These are phyloP conservation scores for Calonectria pauciramosa DNA, from an alignment of 2,329 filamentous ascomycete genomes.

Conservation along the genomic window DNA sequence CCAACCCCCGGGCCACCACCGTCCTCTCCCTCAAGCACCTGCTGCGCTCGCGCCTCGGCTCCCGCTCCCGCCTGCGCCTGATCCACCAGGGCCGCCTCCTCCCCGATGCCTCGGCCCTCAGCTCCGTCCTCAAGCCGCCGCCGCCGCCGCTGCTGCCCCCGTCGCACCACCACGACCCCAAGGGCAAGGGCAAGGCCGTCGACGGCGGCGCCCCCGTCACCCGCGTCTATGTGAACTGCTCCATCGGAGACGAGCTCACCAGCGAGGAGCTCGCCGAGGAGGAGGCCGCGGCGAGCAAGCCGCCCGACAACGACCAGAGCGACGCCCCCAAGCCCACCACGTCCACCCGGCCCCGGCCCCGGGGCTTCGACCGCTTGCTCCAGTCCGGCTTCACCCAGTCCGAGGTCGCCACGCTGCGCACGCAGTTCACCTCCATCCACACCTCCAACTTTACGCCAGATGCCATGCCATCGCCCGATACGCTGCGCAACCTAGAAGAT, in stretches of 20 bases:
- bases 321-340: constrained; percentile 49
- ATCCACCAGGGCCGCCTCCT: constrained; percentile 93
- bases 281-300: constrained; percentile 59
- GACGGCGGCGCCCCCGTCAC: constrained; percentile 63
- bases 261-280: constrained; percentile 78
- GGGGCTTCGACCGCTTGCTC: constrained; percentile 91
- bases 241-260: constrained; percentile 83
- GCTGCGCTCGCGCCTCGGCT: constrained; percentile 80
- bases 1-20: constrained; percentile 76
- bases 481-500: constrained; percentile 85
- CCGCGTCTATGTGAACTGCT: constrained; percentile 92
- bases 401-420: constrained; percentile 86
- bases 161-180: constrained; percentile 43
- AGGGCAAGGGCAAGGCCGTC: constrained; percentile 72
- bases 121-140: constrained; percentile 75
- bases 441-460: constrained; percentile 87
- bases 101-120: constrained; percentile 78
- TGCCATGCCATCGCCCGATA: constrained; percentile 84
- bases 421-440: constrained; percentile 91
- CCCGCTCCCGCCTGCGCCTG: constrained; percentile 82
- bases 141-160: constrained; percentile 71
- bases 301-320: constrained; percentile 63
- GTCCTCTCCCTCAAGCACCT: constrained; percentile 84
- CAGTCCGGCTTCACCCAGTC: constrained; percentile 83
- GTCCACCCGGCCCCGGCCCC: constrained; percentile 55